Base-by-base conservation (phyloP, 805 yeast species). In the Priceomyces melissophilus region DNA sequence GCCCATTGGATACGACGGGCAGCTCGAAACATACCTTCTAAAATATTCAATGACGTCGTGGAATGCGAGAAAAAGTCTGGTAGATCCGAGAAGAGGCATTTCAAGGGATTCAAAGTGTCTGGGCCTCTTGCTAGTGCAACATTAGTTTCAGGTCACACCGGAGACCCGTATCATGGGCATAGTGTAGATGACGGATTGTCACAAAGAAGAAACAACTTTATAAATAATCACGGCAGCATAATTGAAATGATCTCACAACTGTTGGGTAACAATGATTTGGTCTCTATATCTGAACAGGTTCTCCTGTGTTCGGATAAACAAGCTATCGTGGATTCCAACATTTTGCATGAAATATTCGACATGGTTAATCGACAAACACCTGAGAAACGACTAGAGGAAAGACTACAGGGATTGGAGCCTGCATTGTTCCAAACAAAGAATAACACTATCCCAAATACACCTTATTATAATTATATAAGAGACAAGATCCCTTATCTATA, bases 401-500 rank as follows among this genome's bases (percentile, higher is more conserved):
- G 43, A 6, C 37, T 44, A n/a, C 14, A 39, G 37, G 44, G 40
- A 17, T 36, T 50, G 20, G 55, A 51, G 28, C 20, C 25, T 17
- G 47, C 54, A 15, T 35, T 33, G 26, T 27, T 39, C 23, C 32
- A 39, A 42, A 20, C 42, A 35, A 16, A n/a, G 8, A 39, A 39
- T 27, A 14, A 42, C 7, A 37, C 41, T 29, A 41, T 33, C 17
- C 37, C 34, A 3, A 36, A 40, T 29, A 29, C 42, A 2, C 47
- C 40, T n/a, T 48, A 30, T 32, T 45, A 50, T 34, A 35, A 39
- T 7, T 49, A 35, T 26, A 37, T 57, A 9, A 49, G 46, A 40
- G 42, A 44, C 3, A 48, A 47, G 34, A 52, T 64, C 28, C 59
- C 58, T 8, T 40, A 45, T 17, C 43, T 62, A 9, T 51, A 61